phyloP scores from a whole-genome alignment of 441 rosid genomes.

The Gossypium laxum region DNA sequence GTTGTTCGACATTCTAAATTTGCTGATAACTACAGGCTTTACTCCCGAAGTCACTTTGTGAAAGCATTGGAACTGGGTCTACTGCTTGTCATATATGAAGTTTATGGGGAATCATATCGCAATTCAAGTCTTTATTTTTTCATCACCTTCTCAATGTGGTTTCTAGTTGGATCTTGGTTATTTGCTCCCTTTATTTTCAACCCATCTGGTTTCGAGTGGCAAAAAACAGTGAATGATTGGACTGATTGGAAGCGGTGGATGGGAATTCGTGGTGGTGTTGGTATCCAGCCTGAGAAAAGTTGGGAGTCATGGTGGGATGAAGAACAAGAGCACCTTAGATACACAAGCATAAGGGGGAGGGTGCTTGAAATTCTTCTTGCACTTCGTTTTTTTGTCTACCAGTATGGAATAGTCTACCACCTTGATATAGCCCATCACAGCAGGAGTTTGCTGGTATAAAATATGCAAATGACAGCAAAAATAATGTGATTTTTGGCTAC shows the following conservation, averaged over 20 bases:
- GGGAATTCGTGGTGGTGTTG: constrained; percentile 58
- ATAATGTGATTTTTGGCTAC: neutral
- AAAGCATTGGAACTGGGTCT: constrained; percentile 79
- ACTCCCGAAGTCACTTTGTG: constrained; percentile 90
- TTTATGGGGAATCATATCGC: constrained; percentile 50
- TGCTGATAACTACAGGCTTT: constrained; percentile 78
- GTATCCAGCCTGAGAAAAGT: constrained; percentile 64
- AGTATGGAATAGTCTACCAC: constrained; percentile 70
- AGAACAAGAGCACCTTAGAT: constrained; percentile 55
- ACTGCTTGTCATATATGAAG: constrained; percentile 60
- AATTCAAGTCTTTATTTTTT: constrained; percentile 56
- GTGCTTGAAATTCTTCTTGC: constrained; percentile 54
- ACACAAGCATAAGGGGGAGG: constrained; percentile 55
- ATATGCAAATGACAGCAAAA: neutral
- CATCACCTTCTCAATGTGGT: constrained; percentile 76
- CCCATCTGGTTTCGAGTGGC: constrained; percentile 96
- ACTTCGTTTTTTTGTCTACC: constrained; percentile 58
- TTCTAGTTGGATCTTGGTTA: constrained; percentile 82
- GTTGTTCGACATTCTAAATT: constrained; percentile 83
- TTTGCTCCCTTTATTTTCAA: constrained; percentile 91
- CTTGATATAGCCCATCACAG: constrained; percentile 36
- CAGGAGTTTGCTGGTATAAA: constrained; percentile 45
- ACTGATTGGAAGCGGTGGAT: constrained; percentile 77
- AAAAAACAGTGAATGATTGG: constrained; percentile 68
- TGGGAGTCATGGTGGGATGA: constrained; percentile 95